Conservation (phyloP, 2,329 filamentous ascomycete species). For the Ilyonectria robusta region DNA sequence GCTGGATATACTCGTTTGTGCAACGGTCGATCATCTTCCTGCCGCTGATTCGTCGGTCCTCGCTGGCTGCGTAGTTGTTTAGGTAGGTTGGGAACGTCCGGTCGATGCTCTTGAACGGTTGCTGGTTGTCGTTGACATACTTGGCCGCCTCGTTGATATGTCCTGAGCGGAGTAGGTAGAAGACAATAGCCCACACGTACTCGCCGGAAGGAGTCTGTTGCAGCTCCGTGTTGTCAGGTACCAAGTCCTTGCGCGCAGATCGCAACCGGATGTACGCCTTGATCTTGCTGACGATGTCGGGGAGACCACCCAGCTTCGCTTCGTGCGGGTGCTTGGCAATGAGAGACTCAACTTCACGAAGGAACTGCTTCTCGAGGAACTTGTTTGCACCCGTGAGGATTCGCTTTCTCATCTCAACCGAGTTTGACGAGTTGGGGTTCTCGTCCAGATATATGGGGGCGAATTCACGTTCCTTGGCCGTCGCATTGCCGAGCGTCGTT, state of each 20-base stretch:
- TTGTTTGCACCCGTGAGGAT: slow-evolving; percentile 85
- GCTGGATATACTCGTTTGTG: slow-evolving; percentile 89
- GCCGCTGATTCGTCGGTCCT: slow-evolving; percentile 80
- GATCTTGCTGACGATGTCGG: slow-evolving; percentile 90
- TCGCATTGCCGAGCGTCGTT: slow-evolving; percentile 71
- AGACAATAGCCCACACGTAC: slow-evolving; percentile 94
- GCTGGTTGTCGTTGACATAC: slow-evolving; percentile 84
- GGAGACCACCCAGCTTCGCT: slow-evolving; percentile 89
- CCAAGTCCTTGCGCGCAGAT: slow-evolving; percentile 84
- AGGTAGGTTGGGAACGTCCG: slow-evolving; percentile 92
- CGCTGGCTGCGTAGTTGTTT: slow-evolving; percentile 82
- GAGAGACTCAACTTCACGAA: slow-evolving; percentile 80
- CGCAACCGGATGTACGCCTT: slow-evolving; percentile 91
- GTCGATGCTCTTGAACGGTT: slow-evolving; percentile 89
- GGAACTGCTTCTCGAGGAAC: slow-evolving; percentile 87
- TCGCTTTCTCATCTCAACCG: slow-evolving; percentile 79
- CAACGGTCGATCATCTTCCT: slow-evolving; percentile 88
- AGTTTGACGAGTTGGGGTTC: slow-evolving; percentile 73
- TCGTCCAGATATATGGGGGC: slow-evolving; percentile 84
- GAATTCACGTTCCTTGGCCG: slow-evolving; percentile 82
- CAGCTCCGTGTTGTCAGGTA: slow-evolving; percentile 83
- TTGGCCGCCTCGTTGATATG: slow-evolving; percentile 86
- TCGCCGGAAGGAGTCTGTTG: slow-evolving; percentile 82
- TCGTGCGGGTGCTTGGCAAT: slow-evolving; percentile 89
- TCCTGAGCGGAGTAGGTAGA: slow-evolving; percentile 89